These are phyloP conservation scores for Pichia sp. DNA, from an alignment of 1,139 yeast genomes.

Conservation along the genomic window DNA sequence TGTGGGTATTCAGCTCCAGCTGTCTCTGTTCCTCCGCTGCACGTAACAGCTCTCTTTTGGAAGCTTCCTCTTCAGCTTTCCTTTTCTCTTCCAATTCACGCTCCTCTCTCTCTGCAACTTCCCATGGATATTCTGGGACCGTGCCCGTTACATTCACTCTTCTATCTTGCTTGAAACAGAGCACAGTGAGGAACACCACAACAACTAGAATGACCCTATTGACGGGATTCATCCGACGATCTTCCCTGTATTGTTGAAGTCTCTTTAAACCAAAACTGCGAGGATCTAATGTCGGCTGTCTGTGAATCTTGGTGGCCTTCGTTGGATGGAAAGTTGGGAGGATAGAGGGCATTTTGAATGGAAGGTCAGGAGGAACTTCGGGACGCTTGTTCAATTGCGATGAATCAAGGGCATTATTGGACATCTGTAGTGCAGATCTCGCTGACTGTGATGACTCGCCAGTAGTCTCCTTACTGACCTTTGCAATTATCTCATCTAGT, in stretches of 20 bases:
- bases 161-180: slow-evolving; percentile 45
- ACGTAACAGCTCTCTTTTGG: slow-evolving; percentile 1
- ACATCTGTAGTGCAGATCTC: slow-evolving; percentile 12
- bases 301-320: slow-evolving; percentile 28
- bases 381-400: slow-evolving; percentile 11
- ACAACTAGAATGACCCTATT: slow-evolving; percentile 46
- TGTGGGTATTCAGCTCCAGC: neutral
- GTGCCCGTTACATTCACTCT: slow-evolving; percentile 42
- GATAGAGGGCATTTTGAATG: slow-evolving; percentile 41
- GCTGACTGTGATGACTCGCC: slow-evolving; percentile 5
- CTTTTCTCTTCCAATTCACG: slow-evolving; percentile 12
- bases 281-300: slow-evolving; percentile 36
- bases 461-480: slow-evolving; percentile 34
- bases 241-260: slow-evolving; percentile 39
- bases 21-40: neutral
- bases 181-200: slow-evolving; percentile 33
- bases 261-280: slow-evolving; percentile 41
- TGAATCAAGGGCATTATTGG: slow-evolving; percentile 7
- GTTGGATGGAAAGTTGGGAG: slow-evolving; percentile 26
- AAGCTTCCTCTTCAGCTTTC: neutral
- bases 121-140: slow-evolving; percentile 33
- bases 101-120: slow-evolving; percentile 32
- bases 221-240: slow-evolving; percentile 45
- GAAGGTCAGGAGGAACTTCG: slow-evolving; percentile 43
- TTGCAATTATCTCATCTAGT: slow-evolving; percentile 10